Evolutionary conservation across 345 rosid genomes (phyloP).

Genomic region (Eutrema heterophyllum): DNA sequence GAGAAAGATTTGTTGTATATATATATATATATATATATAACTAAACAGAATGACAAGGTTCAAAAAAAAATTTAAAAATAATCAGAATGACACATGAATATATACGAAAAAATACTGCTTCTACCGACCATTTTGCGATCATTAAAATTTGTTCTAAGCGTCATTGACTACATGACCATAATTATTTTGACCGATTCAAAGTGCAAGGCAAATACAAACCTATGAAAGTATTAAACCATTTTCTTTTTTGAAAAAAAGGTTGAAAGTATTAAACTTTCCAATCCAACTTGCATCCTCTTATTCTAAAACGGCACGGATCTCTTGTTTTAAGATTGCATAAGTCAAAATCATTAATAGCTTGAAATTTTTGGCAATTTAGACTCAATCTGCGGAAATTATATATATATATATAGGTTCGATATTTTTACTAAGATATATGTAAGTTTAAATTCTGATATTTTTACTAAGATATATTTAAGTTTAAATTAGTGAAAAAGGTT

Average conservation of each 20-base stretch:
- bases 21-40: background rate
- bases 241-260: no score
- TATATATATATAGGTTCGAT: background rate
- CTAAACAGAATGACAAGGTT: no score
- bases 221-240: slow-evolving; percentile 4
- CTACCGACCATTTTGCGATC: background rate
- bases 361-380: slow-evolving; percentile 2
- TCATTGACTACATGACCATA: slow-evolving; percentile 7
- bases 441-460: background rate
- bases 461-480: background rate
- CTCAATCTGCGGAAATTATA: background rate
- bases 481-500: background rate
- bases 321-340: slow-evolving; percentile 8
- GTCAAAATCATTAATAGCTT: slow-evolving; percentile 25
- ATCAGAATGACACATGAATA: background rate
- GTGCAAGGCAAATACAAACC: slow-evolving; percentile 1
- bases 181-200: slow-evolving; percentile 23
- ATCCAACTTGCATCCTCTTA: slow-evolving; percentile 22
- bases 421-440: background rate
- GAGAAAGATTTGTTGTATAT: background rate
- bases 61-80: no score
- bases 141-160: background rate
- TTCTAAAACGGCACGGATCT: slow-evolving; percentile 20
- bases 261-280: slow-evolving; percentile 8
- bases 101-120: background rate